Evolutionary conservation across 2,329 filamentous ascomycete species (phyloP).

Genomic region (Talaromyces funiculosus): DNA sequence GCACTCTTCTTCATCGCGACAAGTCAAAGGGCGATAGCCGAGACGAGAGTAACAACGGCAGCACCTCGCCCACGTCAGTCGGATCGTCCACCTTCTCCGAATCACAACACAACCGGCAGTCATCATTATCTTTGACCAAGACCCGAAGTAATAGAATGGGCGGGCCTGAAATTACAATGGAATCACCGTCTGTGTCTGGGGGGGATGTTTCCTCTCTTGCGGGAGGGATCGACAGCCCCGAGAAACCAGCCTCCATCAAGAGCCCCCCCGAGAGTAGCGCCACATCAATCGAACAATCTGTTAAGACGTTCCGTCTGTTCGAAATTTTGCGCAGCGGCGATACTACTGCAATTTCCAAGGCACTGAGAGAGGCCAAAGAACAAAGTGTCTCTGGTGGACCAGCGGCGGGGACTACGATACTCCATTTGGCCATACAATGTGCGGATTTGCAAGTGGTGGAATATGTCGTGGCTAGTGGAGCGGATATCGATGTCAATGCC

Average conservation of each 20-base stretch:
- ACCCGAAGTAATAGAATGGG: conserved; percentile 23
- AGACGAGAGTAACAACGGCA: conserved; percentile 24
- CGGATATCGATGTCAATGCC: conserved; percentile 75
- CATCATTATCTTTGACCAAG: conserved; percentile 24
- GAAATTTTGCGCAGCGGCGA: conserved; percentile 88
- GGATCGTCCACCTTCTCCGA: conserved; percentile 22
- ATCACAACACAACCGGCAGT: conserved; percentile 24
- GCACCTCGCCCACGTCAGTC: conserved; percentile 24
- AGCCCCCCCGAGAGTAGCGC: background rate
- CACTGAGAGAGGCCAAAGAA: conserved; percentile 58
- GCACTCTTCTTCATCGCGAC: conserved; percentile 50
- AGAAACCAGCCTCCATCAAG: conserved; percentile 7
- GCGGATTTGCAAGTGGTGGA: conserved; percentile 89
- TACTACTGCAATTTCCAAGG: conserved; percentile 80
- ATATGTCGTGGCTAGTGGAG: conserved; percentile 75
- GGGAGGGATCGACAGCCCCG: conserved; percentile 21
- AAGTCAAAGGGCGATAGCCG: conserved; percentile 43
- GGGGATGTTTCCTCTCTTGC: conserved; percentile 22
- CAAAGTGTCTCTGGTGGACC: conserved; percentile 40
- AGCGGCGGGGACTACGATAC: conserved; percentile 63
- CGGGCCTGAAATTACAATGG: conserved; percentile 26
- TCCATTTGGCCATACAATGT: conserved; percentile 93
- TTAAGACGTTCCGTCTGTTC: conserved; percentile 89
- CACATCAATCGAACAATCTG: conserved; percentile 77
- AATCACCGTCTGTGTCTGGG: conserved; percentile 18